phyloP scores from a whole-genome alignment of 805 yeast genomes.

The Ogataea siamensis region DNA sequence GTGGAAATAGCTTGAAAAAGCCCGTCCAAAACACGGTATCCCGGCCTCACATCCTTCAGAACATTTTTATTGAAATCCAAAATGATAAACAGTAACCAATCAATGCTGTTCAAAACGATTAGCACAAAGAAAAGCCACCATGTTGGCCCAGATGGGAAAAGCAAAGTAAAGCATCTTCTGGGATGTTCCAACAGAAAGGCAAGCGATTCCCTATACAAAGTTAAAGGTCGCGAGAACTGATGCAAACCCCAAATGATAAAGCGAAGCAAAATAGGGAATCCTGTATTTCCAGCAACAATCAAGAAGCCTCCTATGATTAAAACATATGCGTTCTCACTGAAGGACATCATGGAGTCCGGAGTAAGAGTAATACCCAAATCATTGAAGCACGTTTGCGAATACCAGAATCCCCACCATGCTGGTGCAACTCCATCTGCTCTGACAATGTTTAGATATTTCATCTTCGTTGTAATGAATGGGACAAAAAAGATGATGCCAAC shows the following conservation, averaged over 20 bases:
- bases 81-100: constrained; percentile 75
- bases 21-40: constrained; percentile 76
- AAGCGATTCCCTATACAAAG: constrained; percentile 67
- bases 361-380: constrained; percentile 84
- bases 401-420: constrained; percentile 92
- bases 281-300: constrained; percentile 90
- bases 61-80: constrained; percentile 61
- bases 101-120: constrained; percentile 69
- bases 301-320: constrained; percentile 64
- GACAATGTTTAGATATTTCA: constrained; percentile 42
- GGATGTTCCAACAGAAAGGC: constrained; percentile 93
- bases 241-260: constrained; percentile 78
- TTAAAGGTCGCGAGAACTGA: constrained; percentile 63
- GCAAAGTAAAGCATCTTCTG: constrained; percentile 88
- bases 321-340: constrained; percentile 61
- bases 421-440: constrained; percentile 62
- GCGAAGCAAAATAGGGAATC: constrained; percentile 82
- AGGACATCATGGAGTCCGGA: constrained; percentile 74
- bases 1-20: constrained; percentile 88
- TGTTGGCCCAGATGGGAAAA: constrained; percentile 90
- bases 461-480: constrained; percentile 54
- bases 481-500: constrained; percentile 51
- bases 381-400: constrained; percentile 74
- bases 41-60: constrained; percentile 55
- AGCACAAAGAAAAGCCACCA: constrained; percentile 89